These are phyloP conservation scores for Blastosporella zonata DNA, from an alignment of 1,284 basidiomycete species.

Conservation along the genomic window DNA sequence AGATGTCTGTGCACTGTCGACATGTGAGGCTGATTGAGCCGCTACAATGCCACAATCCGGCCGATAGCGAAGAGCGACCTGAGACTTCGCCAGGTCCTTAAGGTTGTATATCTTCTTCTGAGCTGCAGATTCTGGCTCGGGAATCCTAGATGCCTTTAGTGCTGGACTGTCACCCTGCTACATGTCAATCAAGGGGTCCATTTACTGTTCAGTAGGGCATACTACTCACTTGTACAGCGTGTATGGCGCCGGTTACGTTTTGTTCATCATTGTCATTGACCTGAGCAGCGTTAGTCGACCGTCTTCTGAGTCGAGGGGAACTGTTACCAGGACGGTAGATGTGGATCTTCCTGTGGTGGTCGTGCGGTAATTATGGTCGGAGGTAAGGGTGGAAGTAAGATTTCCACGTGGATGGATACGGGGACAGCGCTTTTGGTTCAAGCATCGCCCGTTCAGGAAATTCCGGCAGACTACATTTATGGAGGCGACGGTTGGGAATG, in stretches of 20 bases:
- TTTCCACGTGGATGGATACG: conserved; percentile 28
- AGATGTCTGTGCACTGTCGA: conserved; percentile 7
- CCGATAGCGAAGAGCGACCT: conserved; percentile 7
- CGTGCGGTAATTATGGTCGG: not conserved
- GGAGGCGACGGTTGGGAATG: conserved; percentile 25
- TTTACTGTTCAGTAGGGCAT: not conserved
- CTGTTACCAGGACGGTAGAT: not conserved
- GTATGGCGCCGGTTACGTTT: not conserved
- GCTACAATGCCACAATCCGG: conserved; percentile 1
- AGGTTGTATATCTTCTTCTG: not conserved
- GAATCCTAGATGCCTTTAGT: not conserved
- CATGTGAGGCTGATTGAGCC: not conserved
- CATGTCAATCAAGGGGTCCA: not conserved
- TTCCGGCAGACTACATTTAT: conserved; percentile 28
- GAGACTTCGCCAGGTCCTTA: not conserved
- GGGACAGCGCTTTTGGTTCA: conserved; percentile 19
- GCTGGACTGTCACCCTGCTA: not conserved
- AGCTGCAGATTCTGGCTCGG: not conserved
- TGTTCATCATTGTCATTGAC: not conserved
- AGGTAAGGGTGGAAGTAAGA: not conserved
- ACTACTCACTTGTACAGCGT: not conserved
- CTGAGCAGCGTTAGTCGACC: not conserved
- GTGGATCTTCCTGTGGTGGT: not conserved
- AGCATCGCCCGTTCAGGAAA: conserved; percentile 18
- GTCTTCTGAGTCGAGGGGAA: not conserved